phyloP scores from a whole-genome alignment of 176 grass and related monocot species.

The Puya raimondii region DNA sequence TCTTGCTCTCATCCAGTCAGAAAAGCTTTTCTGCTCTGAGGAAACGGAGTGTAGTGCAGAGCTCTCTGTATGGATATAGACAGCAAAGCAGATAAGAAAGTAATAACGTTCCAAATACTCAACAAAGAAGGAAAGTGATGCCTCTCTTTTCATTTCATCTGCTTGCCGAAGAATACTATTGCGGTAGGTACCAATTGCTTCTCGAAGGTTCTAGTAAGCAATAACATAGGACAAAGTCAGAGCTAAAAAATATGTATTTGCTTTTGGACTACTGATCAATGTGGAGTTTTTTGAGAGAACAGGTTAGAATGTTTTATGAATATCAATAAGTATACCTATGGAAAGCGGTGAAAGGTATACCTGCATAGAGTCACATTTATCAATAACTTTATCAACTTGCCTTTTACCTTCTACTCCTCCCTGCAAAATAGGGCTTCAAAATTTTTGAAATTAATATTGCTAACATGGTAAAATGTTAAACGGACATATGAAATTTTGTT shows the following conservation, averaged over 20 bases:
- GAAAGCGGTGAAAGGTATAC: constrained; percentile 26
- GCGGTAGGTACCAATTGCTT: constrained; percentile 91
- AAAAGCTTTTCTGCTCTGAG: constrained; percentile 62
- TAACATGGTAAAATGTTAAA: constrained; percentile 9
- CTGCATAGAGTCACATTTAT: constrained; percentile 98
- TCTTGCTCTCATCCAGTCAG: constrained; percentile 95
- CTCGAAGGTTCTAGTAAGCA: constrained; percentile 78
- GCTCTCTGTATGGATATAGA: constrained; percentile 78
- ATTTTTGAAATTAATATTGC: constrained; percentile 14
- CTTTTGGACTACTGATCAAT: not conserved
- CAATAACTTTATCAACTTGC: constrained; percentile 97
- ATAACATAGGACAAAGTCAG: constrained; percentile 1
- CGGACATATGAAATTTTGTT: constrained; percentile 14
- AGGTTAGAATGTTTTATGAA: not conserved
- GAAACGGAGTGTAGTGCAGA: constrained; percentile 46
- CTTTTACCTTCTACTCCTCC: constrained; percentile 94
- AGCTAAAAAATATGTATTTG: not conserved
- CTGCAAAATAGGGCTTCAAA: constrained; percentile 32
- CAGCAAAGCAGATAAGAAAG: constrained; percentile 98
- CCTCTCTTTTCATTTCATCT: constrained; percentile 96
- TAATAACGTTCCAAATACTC: constrained; percentile 99
- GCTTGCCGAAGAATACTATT: constrained; percentile 92
- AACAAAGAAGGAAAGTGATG: constrained; percentile 96
- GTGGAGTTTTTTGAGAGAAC: not conserved
- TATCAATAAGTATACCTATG: not conserved